Evolutionary conservation across 1,284 basidiomycete species (phyloP).

Genomic region (Schizopora paradoxa): DNA sequence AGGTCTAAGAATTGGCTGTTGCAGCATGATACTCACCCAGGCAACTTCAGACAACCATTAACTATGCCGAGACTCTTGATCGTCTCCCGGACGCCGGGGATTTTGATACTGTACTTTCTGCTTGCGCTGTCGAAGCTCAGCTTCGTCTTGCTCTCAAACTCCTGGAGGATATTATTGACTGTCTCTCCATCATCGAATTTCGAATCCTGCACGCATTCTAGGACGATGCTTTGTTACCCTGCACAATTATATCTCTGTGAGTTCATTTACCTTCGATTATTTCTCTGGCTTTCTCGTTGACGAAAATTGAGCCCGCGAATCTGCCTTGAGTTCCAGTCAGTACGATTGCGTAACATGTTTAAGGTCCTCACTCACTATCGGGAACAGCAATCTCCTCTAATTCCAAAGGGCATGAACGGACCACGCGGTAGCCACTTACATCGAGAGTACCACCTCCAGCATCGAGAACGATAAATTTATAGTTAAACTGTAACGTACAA

Average conservation of each 20-base stretch:
- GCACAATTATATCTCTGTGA: neutral
- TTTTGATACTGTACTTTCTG: neutral
- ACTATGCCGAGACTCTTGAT: neutral
- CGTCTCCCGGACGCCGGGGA: constrained; percentile 2
- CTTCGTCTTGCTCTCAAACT: constrained; percentile 39
- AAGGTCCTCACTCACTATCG: constrained; percentile 48
- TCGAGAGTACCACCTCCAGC: constrained; percentile 76
- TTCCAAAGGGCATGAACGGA: constrained; percentile 55
- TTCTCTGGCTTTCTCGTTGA: constrained; percentile 59
- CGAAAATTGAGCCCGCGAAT: constrained; percentile 80
- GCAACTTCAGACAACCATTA: constrained; percentile 2
- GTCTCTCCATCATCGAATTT: constrained; percentile 25
- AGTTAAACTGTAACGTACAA: constrained; percentile 40
- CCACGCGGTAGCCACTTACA: constrained; percentile 70
- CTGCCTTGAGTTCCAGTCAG: constrained; percentile 40
- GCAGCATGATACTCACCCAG: constrained; percentile 10
- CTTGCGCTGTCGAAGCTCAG: neutral
- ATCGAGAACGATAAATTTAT: constrained; percentile 71
- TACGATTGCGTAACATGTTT: constrained; percentile 52
- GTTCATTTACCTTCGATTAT: constrained; percentile 54
- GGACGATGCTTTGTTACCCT: constrained; percentile 2
- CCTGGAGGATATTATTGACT: constrained; percentile 36
- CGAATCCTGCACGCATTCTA: constrained; percentile 64
- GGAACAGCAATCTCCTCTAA: constrained; percentile 76
- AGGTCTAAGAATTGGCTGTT: neutral